Percentiles rank a stretch among this genome's conserved stretches.
These are phyloP conservation scores for Candida dubliniensis DNA, from an alignment of 1,139 yeast species.

Conservation along the genomic window DNA sequence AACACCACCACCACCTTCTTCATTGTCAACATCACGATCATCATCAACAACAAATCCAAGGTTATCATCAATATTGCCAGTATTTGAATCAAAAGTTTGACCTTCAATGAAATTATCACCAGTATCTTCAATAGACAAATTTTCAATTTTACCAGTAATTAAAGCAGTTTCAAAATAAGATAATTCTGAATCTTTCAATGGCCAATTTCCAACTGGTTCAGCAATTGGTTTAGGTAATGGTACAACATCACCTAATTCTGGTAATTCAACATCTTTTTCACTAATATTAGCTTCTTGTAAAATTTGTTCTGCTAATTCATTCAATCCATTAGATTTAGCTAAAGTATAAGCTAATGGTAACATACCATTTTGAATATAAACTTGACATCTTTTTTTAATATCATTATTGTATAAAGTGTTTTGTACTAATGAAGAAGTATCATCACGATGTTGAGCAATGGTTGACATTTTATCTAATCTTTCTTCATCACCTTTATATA, in stretches of 20 bases:
- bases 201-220: slow-evolving; percentile 69
- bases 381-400: slow-evolving; percentile 70
- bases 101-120: slow-evolving; percentile 20
- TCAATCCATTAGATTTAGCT: slow-evolving; percentile 84
- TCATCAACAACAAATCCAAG: slow-evolving; percentile 10
- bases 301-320: slow-evolving; percentile 69
- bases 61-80: not conserved
- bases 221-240: slow-evolving; percentile 48
- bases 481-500: slow-evolving; percentile 75
- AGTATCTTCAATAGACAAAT: slow-evolving; percentile 53
- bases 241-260: slow-evolving; percentile 48
- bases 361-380: slow-evolving; percentile 77
- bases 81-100: slow-evolving; percentile 5
- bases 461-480: slow-evolving; percentile 81
- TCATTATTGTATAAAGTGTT: slow-evolving; percentile 80
- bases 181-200: slow-evolving; percentile 67
- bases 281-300: slow-evolving; percentile 67
- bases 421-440: slow-evolving; percentile 75
- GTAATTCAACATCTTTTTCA: slow-evolving; percentile 61
- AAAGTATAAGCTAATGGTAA: slow-evolving; percentile 89
- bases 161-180: slow-evolving; percentile 87
- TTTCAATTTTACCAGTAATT: slow-evolving; percentile 70
- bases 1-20: slow-evolving; percentile 39
- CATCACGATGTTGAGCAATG: slow-evolving; percentile 89
- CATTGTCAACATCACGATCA: slow-evolving; percentile 17